phyloP scores from a whole-genome alignment of 768 basidiomycete genomes.

The Astraeus odoratus region DNA sequence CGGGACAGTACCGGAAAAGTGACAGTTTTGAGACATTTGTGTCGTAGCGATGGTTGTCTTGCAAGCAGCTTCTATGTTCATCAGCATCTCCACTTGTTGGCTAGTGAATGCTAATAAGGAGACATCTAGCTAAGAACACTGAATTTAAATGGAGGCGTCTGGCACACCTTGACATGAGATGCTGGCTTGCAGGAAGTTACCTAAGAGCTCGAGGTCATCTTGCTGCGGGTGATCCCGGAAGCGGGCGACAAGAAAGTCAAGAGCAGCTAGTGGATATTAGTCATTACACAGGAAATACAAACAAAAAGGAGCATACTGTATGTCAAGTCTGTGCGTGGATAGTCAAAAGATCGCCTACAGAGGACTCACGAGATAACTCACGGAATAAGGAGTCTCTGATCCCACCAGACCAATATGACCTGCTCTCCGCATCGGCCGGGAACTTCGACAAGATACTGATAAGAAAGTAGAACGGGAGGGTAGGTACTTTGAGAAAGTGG shows the following conservation, averaged over 20 bases:
- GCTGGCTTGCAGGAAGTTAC: slow-evolving; percentile 38
- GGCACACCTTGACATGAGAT: slow-evolving; percentile 52
- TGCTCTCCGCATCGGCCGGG: slow-evolving; percentile 67
- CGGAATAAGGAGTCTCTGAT: slow-evolving; percentile 65
- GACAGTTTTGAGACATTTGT: slow-evolving; percentile 5
- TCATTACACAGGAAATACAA: slow-evolving; percentile 3
- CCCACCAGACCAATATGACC: slow-evolving; percentile 62
- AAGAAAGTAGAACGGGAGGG: slow-evolving; percentile 74
- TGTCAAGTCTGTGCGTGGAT: slow-evolving; percentile 27
- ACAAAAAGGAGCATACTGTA: slow-evolving; percentile 18
- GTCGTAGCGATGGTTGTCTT: slow-evolving; percentile 12
- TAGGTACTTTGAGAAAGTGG: slow-evolving; percentile 82
- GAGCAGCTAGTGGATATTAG: slow-evolving; percentile 37
- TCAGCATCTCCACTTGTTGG: slow-evolving; percentile 47
- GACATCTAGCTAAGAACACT: slow-evolving; percentile 3
- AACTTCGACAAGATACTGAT: slow-evolving; percentile 72
- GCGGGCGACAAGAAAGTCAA: slow-evolving; percentile 52
- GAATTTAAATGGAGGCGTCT: neutral
- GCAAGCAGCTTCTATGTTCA: slow-evolving; percentile 34
- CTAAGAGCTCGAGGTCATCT: slow-evolving; percentile 37
- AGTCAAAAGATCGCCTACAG: slow-evolving; percentile 4
- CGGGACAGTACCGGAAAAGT: slow-evolving; percentile 10
- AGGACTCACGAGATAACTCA: slow-evolving; percentile 26
- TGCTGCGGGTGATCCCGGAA: slow-evolving; percentile 30
- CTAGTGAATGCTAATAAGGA: slow-evolving; percentile 50